Evolutionary conservation across 78 protist genomes (phyloP).

Genomic region (Tieghemostelium lacteum): DNA sequence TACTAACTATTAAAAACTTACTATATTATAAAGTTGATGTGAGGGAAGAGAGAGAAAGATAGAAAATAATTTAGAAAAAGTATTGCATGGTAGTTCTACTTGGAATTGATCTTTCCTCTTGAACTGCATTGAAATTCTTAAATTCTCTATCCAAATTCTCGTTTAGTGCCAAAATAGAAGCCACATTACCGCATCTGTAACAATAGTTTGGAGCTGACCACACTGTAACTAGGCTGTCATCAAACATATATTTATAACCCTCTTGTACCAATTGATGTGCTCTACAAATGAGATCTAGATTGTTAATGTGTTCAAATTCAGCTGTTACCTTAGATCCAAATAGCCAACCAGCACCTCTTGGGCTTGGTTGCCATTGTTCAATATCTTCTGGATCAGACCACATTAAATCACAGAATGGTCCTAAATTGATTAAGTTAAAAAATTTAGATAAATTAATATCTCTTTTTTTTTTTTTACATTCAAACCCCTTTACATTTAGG

Average conservation of each 20-base stretch:
- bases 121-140: constrained; percentile 90
- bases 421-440: background rate
- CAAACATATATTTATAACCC: constrained; percentile 97
- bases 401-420: constrained; percentile 93
- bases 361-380: constrained; percentile 94
- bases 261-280: constrained; percentile 99
- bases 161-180: constrained; percentile 92
- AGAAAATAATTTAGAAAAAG: constrained; percentile 26
- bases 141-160: constrained; percentile 85
- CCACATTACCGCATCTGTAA: constrained; percentile 97
- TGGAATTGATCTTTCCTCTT: constrained; percentile 78
- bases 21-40: too few relatives aligned
- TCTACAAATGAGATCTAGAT: constrained; percentile 93
- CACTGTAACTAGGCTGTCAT: constrained; percentile 94
- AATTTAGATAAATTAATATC: background rate
- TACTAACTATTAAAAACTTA: too few relatives aligned
- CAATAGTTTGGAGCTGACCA: constrained; percentile 99
- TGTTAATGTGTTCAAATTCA: constrained; percentile 92
- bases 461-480: background rate
- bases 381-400: constrained; percentile 99
- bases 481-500: background rate
- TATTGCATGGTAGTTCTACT: constrained; percentile 69
- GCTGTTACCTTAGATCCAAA: constrained; percentile 95
- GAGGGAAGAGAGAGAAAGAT: too few relatives aligned
- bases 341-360: constrained; percentile 99